These are phyloP conservation scores for Suillus placidus DNA, from an alignment of 768 basidiomycete species.

Conservation along the genomic window DNA sequence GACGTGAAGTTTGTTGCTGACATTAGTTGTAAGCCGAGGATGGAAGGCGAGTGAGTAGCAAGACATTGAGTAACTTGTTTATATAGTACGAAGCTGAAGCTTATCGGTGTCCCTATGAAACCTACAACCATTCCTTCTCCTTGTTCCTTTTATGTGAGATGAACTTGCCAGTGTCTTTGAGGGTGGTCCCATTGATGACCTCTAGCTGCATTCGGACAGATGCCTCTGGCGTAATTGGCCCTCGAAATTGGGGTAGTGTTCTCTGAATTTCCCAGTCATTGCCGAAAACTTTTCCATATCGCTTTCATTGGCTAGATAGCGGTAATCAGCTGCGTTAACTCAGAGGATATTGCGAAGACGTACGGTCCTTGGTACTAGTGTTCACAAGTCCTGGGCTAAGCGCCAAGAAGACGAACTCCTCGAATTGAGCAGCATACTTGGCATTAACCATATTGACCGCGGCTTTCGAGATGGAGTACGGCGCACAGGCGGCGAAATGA, in stretches of 20 bases:
- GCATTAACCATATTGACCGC: slow-evolving; percentile 40
- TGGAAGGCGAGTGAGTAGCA: not conserved
- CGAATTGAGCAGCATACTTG: slow-evolving; percentile 38
- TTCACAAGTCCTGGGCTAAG: slow-evolving; percentile 43
- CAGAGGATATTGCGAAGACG: not conserved
- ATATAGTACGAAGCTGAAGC: not conserved
- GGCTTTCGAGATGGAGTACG: slow-evolving; percentile 42
- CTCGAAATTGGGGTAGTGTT: slow-evolving; percentile 18
- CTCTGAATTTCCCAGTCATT: slow-evolving; percentile 17
- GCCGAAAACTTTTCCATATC: slow-evolving; percentile 7
- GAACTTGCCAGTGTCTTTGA: slow-evolving; percentile 22
- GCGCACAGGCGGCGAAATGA: slow-evolving; percentile 12
- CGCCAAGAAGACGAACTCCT: slow-evolving; percentile 40
- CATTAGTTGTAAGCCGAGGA: not conserved
- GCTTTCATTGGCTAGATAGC: slow-evolving; percentile 13
- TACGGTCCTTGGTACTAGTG: slow-evolving; percentile 4
- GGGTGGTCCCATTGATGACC: slow-evolving; percentile 19
- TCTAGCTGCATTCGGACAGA: slow-evolving; percentile 21
- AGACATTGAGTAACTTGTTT: not conserved
- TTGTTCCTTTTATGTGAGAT: slow-evolving; percentile 28
- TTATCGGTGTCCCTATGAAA: not conserved
- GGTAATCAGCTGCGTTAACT: not conserved
- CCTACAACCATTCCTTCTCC: slow-evolving; percentile 26
- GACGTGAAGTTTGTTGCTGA: not conserved
- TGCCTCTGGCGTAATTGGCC: slow-evolving; percentile 21